These are phyloP conservation scores for Zasmidium angulare DNA, from an alignment of 2,329 filamentous ascomycete genomes.

Conservation along the genomic window DNA sequence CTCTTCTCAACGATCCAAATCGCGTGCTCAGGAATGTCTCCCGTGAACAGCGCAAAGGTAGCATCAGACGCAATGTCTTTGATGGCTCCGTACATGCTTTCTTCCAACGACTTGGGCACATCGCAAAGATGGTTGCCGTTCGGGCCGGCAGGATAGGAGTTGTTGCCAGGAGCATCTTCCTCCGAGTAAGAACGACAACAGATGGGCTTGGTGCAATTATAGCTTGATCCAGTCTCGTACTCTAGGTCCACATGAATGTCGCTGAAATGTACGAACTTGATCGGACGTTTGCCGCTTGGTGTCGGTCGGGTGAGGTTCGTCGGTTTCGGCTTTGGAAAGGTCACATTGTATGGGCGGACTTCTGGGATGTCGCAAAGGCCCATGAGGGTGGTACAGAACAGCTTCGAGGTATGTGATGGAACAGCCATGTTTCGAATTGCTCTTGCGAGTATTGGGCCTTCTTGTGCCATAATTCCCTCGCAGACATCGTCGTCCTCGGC, in stretches of 20 bases:
- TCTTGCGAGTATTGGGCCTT: constrained; percentile 56
- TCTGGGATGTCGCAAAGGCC: constrained; percentile 54
- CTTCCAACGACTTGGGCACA: constrained; percentile 50
- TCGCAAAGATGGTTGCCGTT: constrained; percentile 58
- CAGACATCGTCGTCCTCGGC: constrained; percentile 58
- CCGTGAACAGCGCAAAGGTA: constrained; percentile 59
- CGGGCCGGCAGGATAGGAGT: constrained; percentile 50
- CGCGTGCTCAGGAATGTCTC: constrained; percentile 57
- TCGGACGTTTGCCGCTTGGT: constrained; percentile 47
- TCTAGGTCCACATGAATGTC: constrained; percentile 60
- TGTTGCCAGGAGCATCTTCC: constrained; percentile 51
- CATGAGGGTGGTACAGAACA: constrained; percentile 56
- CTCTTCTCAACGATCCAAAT: constrained; percentile 39
- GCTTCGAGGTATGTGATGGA: constrained; percentile 51
- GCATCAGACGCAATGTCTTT: constrained; percentile 43
- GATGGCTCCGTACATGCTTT: constrained; percentile 52
- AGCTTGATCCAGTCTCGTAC: constrained; percentile 55
- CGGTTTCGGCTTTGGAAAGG: constrained; percentile 45
- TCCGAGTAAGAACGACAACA: constrained; percentile 58
- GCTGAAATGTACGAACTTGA: constrained; percentile 60
- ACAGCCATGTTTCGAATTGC: constrained; percentile 50
- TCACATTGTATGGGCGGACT: constrained; percentile 45
- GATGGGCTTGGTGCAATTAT: constrained; percentile 59
- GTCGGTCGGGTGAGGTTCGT: constrained; percentile 38
- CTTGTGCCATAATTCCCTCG: constrained; percentile 50